Evolutionary conservation across 306 rosid species (phyloP), one percentile per base, ranked within the genome.

Genomic region (Oemleria cerasiformis): DNA sequence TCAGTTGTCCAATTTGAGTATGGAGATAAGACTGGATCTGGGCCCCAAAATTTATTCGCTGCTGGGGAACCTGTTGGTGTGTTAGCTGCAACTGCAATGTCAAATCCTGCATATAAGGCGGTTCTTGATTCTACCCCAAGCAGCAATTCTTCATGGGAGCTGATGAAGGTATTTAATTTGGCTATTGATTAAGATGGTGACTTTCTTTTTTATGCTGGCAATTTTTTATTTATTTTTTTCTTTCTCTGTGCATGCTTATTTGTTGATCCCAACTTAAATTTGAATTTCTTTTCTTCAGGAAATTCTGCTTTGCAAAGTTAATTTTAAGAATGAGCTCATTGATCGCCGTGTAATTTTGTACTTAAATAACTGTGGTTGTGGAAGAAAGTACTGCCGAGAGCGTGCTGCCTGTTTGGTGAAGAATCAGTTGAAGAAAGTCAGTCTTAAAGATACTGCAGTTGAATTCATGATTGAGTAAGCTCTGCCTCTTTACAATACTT

Each of bases 31-130:
- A 68, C 77, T 45, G 90, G 89, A 71, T 80, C 76, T 40, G 64
- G 53, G 42, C 65, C 82, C 14, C 77, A 77, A 9, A 84, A 63
- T 64, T 70, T 91, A 30, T 88, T 87, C 65, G 97, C 99, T 79
- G 80, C 99, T 19, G 99, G 99, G 9, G 99, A 91, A 86, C 99
- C 99, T 65, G 99, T 94, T 55, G 99, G 99, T 10, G 97, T 91
- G 65, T 80, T 94, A 75, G 99, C 97, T 61, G 99, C 99, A 66
- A 94, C 99, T 5, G 84, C 97, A 0, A 94, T 94, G 97, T 94
- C 99, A 13, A 94, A 85, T 82, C 99, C 99, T 82, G 99, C 99
- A 4, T 94, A 91, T 67, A 91, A 90, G 73, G 97, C 98, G 38
- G 99, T 94, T 65, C 97, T 94, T 74, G 99, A 94, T 83, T 85